These are phyloP conservation scores for Misopates orontium DNA, from an alignment of 257 asterid genomes.

Conservation along the genomic window DNA sequence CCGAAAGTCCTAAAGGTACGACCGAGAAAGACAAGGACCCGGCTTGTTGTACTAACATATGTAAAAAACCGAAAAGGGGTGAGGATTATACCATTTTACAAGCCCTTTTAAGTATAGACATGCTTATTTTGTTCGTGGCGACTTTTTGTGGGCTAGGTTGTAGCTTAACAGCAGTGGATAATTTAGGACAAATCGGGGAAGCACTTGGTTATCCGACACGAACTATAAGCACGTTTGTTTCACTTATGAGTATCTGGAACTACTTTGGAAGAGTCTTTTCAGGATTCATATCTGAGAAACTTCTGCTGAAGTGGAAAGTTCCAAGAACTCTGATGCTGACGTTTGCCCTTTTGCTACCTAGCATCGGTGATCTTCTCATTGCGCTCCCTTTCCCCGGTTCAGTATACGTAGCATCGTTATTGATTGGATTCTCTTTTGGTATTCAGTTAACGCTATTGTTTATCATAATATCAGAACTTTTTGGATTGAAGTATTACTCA, in stretches of 20 bases:
- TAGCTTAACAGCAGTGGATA: conserved; percentile 39
- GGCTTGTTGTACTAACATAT: conserved; percentile 20
- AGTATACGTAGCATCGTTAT: conserved; percentile 31
- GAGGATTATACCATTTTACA: conserved; percentile 42
- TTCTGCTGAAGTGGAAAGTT: conserved; percentile 26
- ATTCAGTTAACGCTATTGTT: conserved; percentile 34
- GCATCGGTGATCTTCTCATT: conserved; percentile 30
- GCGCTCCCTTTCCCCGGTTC: conserved; percentile 36
- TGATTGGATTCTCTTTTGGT: conserved; percentile 38
- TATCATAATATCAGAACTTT: conserved; percentile 39
- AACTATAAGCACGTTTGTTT: conserved; percentile 38
- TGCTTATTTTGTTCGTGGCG: conserved; percentile 34
- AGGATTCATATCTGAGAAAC: conserved; percentile 36
- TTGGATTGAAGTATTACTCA: conserved; percentile 38
- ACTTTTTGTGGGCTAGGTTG: conserved; percentile 42
- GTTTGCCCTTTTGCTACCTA: conserved; percentile 28
- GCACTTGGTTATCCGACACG: conserved; percentile 35
- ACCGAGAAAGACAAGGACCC: neutral
- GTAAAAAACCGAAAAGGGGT: conserved; percentile 35
- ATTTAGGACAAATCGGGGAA: conserved; percentile 40
- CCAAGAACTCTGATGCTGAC: conserved; percentile 44
- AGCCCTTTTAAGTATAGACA: conserved; percentile 37
- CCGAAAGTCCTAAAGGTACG: neutral
- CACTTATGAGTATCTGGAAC: conserved; percentile 45
- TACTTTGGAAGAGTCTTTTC: conserved; percentile 40